These are phyloP conservation scores for Letharia columbiana DNA, from an alignment of 495 filamentous ascomycete genomes.

Conservation along the genomic window DNA sequence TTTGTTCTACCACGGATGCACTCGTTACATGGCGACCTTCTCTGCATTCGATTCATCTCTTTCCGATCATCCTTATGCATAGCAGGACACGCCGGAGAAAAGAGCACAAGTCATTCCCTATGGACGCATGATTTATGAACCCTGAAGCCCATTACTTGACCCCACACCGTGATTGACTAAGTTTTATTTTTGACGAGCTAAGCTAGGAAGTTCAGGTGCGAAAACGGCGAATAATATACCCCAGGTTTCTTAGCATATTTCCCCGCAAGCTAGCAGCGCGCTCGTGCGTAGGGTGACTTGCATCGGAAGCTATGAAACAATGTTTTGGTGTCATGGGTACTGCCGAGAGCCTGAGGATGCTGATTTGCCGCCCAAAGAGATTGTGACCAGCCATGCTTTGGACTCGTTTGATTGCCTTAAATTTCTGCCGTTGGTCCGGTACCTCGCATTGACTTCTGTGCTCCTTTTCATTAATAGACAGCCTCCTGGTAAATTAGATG, in stretches of 20 bases:
- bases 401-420: not conserved
- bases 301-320: not conserved
- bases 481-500: not conserved
- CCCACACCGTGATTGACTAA: not conserved
- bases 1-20: not conserved
- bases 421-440: not conserved
- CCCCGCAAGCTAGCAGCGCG: not conserved
- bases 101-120: constrained; percentile 2
- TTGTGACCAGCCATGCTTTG: not conserved
- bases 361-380: not conserved
- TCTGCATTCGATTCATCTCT: not conserved
- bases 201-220: no score
- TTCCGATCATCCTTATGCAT: not conserved
- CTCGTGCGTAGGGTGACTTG: not conserved
- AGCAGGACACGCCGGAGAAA: not conserved
- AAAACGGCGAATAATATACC: not conserved
- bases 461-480: not conserved
- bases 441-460: not conserved
- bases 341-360: not conserved
- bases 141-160: constrained; percentile 29
- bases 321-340: not conserved
- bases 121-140: constrained; percentile 12
- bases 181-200: no score
- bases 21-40: not conserved
- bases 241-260: constrained; percentile 1